Evolutionary conservation across 2,329 filamentous ascomycete genomes (phyloP).

Genomic region (Aspergillus sp.): DNA sequence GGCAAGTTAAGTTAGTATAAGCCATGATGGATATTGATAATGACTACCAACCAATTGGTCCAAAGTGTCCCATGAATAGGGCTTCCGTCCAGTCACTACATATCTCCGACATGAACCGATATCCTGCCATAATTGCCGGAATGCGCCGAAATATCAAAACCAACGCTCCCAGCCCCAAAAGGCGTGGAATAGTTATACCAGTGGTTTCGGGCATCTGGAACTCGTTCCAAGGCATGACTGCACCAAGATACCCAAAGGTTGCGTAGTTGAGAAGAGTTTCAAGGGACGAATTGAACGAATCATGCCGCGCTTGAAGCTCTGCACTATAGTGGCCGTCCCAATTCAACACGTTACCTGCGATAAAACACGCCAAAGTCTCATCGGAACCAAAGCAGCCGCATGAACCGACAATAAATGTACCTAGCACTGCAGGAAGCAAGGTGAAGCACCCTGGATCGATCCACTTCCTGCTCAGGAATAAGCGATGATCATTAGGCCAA

Average conservation of each 20-base stretch:
- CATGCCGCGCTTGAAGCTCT: constrained; percentile 57
- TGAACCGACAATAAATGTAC: constrained; percentile 59
- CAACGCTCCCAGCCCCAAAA: constrained; percentile 54
- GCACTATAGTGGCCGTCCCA: constrained; percentile 62
- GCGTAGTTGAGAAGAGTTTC: constrained; percentile 62
- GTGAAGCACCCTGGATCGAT: constrained; percentile 58
- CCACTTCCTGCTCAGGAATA: constrained; percentile 45
- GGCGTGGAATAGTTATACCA: constrained; percentile 53
- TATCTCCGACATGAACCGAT: constrained; percentile 56
- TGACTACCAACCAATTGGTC: constrained; percentile 39
- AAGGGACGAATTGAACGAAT: constrained; percentile 60
- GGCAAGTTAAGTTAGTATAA: constrained; percentile 3
- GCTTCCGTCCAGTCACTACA: constrained; percentile 58
- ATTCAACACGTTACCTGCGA: constrained; percentile 60
- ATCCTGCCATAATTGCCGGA: constrained; percentile 54
- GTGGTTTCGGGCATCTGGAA: constrained; percentile 55
- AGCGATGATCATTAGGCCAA: not conserved
- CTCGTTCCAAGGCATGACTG: constrained; percentile 56
- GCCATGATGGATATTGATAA: not conserved
- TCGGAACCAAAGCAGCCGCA: constrained; percentile 60
- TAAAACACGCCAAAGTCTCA: constrained; percentile 61
- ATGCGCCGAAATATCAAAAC: constrained; percentile 58
- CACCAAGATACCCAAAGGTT: constrained; percentile 61
- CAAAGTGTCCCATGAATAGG: constrained; percentile 61
- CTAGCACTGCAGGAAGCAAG: constrained; percentile 53